Conservation (phyloP, 148 eudicot genomes). For the Chenopodium formosanum region DNA sequence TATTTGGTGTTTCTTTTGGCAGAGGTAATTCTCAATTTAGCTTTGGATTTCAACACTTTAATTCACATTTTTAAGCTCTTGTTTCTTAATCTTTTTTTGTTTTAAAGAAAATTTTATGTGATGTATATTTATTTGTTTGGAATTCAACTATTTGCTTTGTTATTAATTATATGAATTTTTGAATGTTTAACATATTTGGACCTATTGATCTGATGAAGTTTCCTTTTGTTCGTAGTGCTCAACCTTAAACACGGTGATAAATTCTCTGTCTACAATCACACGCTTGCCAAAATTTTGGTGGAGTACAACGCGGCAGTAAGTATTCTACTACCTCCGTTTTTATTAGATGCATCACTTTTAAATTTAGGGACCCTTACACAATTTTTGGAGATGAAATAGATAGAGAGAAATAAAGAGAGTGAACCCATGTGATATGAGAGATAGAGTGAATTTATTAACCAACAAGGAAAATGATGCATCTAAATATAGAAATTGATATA, state of each 20-base stretch:
- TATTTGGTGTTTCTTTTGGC: constrained; percentile 35
- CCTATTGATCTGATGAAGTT: constrained; percentile 7
- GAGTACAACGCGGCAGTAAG: constrained; percentile 93
- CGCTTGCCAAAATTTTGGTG: constrained; percentile 69
- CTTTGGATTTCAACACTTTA: neutral
- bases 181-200: neutral
- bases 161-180: neutral
- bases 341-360: too few species aligned
- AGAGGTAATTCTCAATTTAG: constrained; percentile 38
- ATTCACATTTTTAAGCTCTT: neutral
- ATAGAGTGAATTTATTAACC: too few species aligned
- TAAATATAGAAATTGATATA: neutral
- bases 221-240: constrained; percentile 31
- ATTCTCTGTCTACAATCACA: constrained; percentile 56
- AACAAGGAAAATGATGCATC: too few species aligned
- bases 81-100: neutral
- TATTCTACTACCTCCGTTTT: constrained; percentile 2
- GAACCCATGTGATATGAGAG: too few species aligned
- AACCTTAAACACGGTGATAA: constrained; percentile 33
- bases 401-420: too few species aligned
- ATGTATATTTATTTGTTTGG: too few species aligned
- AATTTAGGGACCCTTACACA: too few species aligned
- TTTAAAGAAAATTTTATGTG: too few species aligned
- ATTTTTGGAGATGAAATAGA: too few species aligned
- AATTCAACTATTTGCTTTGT: neutral